Base-by-base conservation (phyloP, 148 eudicot species). In the Rhododendron henanense region DNA sequence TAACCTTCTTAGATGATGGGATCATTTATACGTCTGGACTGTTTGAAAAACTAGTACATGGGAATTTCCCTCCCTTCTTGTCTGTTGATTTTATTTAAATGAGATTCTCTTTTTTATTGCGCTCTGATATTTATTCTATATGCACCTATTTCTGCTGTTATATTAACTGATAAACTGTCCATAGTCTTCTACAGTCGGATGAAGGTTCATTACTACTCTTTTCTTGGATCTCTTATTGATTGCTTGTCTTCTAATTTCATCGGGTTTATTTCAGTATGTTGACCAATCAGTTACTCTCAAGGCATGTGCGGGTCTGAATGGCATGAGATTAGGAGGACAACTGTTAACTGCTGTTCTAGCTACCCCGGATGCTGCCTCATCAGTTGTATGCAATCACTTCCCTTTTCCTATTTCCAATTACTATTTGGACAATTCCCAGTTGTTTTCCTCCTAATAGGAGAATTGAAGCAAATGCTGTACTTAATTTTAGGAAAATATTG, bases 291-390 rank as follows among this genome's bases (percentile, higher is more conserved):
- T 93, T 75, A 92, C 98, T 71, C 86, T 87, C 45, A 95, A 94
- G 88, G 98, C 99, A 53, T 94, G 98, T 89, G 98, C 94, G 85
- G 96, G 94, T 47, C 92, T 97, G 84, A 97, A 92, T 90, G 98
- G 96, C 53, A 92, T 97, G 96, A 93, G 85, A 79, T 87, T 96
- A 88, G 97, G 96, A 48, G 98, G 98, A 55, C 85, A 88, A 88
- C 85, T 93, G 86, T 88, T 95, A 78, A 94, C 98, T 63, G 99
- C 92, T 57, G 93, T 93, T 86, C 94, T 92, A 88, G 98, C 98
- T 71, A 82, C 86, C 85, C 96, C 92, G n/a, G 87, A 91, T 84
- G 89, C 90, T 10, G 15, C 35, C 85, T 79, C 88, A 76, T 78
- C 88, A 79, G 84, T 84, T 92, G 99, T 93, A 91, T 53, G 79